phyloP scores from a whole-genome alignment of 768 basidiomycete genomes.

The Boletales sp. region DNA sequence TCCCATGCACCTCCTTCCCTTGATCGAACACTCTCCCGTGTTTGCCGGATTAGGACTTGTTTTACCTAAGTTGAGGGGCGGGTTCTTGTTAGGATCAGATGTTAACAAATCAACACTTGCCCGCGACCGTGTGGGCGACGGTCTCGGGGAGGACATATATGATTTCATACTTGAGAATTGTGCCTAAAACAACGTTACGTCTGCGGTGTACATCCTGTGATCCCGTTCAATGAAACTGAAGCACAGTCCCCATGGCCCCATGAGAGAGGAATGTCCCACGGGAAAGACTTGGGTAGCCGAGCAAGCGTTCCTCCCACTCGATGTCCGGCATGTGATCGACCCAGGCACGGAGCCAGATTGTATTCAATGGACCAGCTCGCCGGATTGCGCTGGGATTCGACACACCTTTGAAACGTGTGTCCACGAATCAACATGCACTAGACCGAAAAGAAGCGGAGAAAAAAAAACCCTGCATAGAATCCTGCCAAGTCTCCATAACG shows the following conservation, averaged over 20 bases:
- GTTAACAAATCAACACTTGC: slow-evolving; percentile 8
- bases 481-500: slow-evolving; percentile 2
- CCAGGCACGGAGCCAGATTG: slow-evolving; percentile 3
- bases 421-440: neutral
- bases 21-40: neutral
- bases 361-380: neutral
- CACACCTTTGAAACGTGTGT: neutral
- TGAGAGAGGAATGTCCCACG: slow-evolving; percentile 1
- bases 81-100: slow-evolving; percentile 5
- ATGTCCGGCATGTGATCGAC: slow-evolving; percentile 4
- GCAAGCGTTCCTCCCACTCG: neutral
- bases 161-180: slow-evolving; percentile 8
- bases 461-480: neutral
- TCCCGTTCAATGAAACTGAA: slow-evolving; percentile 3
- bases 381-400: neutral
- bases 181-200: slow-evolving; percentile 2
- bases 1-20: too few species aligned
- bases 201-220: neutral
- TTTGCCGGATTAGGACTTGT: too few species aligned
- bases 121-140: slow-evolving; percentile 3
- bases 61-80: neutral
- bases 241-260: too few species aligned
- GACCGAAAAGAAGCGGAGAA: neutral
- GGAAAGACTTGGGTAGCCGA: neutral
- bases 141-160: neutral